A percentile compares a stretch with the other conserved stretches of the same genome.
Conservation (phyloP, 768 basidiomycete species). For the Tricholoma sp. region DNA sequence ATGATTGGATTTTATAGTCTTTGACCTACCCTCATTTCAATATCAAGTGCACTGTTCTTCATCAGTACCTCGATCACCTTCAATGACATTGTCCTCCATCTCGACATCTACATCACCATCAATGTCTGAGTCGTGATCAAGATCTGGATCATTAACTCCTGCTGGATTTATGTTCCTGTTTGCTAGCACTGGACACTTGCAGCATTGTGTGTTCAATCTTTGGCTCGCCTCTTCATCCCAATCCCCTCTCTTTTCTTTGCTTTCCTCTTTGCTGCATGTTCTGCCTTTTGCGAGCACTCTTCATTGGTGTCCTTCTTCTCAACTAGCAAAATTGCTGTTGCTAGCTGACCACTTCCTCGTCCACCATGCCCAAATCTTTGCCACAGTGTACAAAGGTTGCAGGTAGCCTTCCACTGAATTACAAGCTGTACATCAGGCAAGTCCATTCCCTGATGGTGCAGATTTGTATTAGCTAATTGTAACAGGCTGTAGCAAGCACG, state of each 20-base stretch:
- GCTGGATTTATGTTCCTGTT: not conserved
- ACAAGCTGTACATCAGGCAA: slow-evolving; percentile 23
- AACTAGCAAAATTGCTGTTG: slow-evolving; percentile 16
- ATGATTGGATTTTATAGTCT: not conserved
- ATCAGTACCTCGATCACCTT: not conserved
- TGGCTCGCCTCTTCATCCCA: not conserved
- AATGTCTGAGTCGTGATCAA: too few relatives aligned
- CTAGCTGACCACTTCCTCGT: slow-evolving; percentile 4
- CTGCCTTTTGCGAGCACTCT: not conserved
- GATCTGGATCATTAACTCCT: not conserved
- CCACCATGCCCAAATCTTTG: slow-evolving; percentile 27
- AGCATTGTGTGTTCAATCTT: not conserved
- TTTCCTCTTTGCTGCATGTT: not conserved
- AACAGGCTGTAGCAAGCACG: slow-evolving; percentile 1
- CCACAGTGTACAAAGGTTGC: slow-evolving; percentile 19
- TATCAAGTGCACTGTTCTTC: not conserved
- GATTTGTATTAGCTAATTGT: slow-evolving; percentile 20
- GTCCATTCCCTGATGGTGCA: slow-evolving; percentile 12
- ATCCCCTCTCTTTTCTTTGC: not conserved
- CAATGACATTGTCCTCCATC: not conserved
- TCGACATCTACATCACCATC: not conserved
- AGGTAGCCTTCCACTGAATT: slow-evolving; percentile 24
- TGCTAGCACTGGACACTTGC: not conserved
- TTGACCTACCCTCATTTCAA: not conserved
- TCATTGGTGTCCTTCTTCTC: slow-evolving; percentile 13